A percentile compares a stretch with the other conserved stretches of the same genome.
Conservation (phyloP, 176 grass and related monocot species). For the Raddia distichophylla region DNA sequence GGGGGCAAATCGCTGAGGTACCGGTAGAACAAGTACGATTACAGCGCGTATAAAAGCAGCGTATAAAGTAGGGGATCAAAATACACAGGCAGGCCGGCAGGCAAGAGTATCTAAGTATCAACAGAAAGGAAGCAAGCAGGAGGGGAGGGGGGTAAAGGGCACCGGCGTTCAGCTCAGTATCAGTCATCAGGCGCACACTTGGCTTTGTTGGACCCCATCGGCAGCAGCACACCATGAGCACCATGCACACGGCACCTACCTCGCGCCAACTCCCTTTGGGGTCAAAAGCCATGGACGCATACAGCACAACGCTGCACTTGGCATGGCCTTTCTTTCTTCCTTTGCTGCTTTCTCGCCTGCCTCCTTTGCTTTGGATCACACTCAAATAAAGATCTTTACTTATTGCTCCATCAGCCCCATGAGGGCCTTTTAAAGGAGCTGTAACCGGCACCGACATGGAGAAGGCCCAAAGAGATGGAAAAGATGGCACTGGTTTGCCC, state of each 20-base stretch:
- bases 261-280: constrained; percentile 30
- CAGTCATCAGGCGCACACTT: constrained; percentile 32
- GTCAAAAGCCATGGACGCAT: constrained; percentile 46
- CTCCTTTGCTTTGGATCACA: constrained; percentile 51
- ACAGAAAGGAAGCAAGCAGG: background rate
- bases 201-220: constrained; percentile 7
- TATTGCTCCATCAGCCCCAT: constrained; percentile 35
- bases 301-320: constrained; percentile 38
- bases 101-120: background rate
- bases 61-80: constrained; percentile 11
- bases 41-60: constrained; percentile 23
- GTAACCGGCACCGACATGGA: background rate
- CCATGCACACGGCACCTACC: constrained; percentile 2
- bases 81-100: background rate
- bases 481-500: constrained; percentile 4
- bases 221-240: background rate
- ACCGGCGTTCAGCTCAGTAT: constrained; percentile 21
- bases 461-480: background rate
- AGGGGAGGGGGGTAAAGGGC: background rate
- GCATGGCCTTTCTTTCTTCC: constrained; percentile 21
- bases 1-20: background rate
- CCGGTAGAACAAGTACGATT: constrained; percentile 20
- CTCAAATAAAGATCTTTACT: constrained; percentile 28
- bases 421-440: constrained; percentile 23
- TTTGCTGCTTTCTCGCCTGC: background rate